Base-by-base conservation (phyloP, 176 grass and related monocot genomes). In the Carex myosuroides region DNA sequence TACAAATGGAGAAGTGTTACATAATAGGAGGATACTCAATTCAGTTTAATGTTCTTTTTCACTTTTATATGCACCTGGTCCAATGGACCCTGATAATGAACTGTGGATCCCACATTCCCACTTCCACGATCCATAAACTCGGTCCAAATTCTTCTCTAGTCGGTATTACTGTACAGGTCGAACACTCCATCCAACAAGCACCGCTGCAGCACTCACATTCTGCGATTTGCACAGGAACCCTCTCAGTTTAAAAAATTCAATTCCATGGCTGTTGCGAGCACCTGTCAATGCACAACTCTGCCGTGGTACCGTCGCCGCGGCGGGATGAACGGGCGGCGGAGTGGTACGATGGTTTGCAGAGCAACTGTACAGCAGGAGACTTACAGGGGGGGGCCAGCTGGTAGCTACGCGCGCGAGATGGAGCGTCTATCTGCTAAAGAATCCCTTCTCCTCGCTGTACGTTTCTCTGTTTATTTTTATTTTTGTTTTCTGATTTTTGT, bases 381-480 rank as follows among this genome's bases (percentile, higher is more conserved):
- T 35, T 99, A 93, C 88, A 87, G 87, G 67, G 91, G 95, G 13
- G 89, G 93, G 0, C 77, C 93, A n/a, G 72, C 93, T 44, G 88
- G 93, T 20, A 94, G 79, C 86, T 99, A 99, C 85, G 96, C 96
- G 65, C 89, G 93, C 26, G 96, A 99, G 87, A 99, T 99, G 91
- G 96, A 99, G 81, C 93, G 93, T 54, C 90, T 99, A 60, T 95
- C 93, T 60, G 91, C 93, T 88, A 99, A 99, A 80, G 93, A 99
- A 84, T 93, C 96, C 3, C 96, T 99, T 46, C 93, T 95, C 72
- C 96, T 99, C 41, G 93, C 93, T 20, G 96, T 99, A 79, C 59
- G 88, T 87, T 62, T 48, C 16, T 87, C 64, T 66, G 42, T 65
- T 80, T 16, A 9, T 13, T 20, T 52, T 70, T 5, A 17, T 50